Percentiles rank a stretch among this genome's conserved stretches.
Conservation (phyloP, 352 stramenopile species). For the Globisporangium paddicum region DNA sequence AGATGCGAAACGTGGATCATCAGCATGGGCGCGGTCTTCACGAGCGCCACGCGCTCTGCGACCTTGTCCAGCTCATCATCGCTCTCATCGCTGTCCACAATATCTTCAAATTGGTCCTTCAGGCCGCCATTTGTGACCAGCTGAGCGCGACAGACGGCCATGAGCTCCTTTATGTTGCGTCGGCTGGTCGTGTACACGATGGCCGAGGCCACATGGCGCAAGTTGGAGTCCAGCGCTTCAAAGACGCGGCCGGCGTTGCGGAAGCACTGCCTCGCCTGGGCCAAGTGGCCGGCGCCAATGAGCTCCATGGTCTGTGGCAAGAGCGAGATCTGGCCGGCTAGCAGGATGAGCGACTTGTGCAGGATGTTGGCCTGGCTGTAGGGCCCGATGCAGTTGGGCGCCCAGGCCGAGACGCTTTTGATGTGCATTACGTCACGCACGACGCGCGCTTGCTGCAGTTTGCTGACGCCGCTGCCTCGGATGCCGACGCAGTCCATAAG, state of each 20-base stretch:
- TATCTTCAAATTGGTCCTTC: constrained; percentile 51
- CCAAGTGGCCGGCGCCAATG: constrained; percentile 31
- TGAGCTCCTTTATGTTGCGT: constrained; percentile 5
- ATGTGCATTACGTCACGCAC: constrained; percentile 92
- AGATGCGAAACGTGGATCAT: constrained; percentile 65
- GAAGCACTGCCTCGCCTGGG: constrained; percentile 52
- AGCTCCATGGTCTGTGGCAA: constrained; percentile 94
- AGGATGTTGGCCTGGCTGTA: constrained; percentile 98
- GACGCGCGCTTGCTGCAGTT: constrained; percentile 50
- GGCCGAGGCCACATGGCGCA: constrained; percentile 62
- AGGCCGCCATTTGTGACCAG: constrained; percentile 45
- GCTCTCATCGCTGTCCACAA: constrained; percentile 66
- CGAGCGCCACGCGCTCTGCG: constrained; percentile 36
- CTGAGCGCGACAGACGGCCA: constrained; percentile 10
- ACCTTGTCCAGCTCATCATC: constrained; percentile 73
- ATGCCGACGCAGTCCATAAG: constrained; percentile 92
- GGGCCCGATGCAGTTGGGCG: constrained; percentile 97
- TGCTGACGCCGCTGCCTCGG: constrained; percentile 56
- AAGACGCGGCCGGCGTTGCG: constrained; percentile 62
- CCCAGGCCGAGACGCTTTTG: constrained; percentile 96
- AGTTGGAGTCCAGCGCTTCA: constrained; percentile 74
- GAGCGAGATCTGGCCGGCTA: constrained; percentile 97
- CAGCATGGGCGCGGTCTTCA: constrained; percentile 44
- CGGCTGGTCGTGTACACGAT: constrained; percentile 53
- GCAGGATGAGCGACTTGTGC: constrained; percentile 86